Base-by-base conservation (phyloP, 2,329 filamentous ascomycete genomes). In the Aspergillus thermomutatus region DNA sequence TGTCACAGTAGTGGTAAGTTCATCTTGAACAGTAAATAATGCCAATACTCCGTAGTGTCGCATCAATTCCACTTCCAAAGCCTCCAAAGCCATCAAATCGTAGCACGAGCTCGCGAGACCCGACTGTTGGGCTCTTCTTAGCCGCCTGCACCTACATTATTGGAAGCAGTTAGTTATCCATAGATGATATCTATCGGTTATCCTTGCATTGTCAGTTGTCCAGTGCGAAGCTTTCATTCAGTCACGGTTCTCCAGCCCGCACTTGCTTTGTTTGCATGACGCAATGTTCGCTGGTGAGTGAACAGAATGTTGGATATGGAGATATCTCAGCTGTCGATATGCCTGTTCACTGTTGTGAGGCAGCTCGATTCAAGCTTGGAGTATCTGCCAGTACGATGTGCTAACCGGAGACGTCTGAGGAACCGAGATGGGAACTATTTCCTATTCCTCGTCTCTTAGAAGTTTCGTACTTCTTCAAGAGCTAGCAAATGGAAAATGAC, bases 91-190 rank as follows among this genome's bases (percentile, higher is more conserved):
- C 31, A 17, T 37, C 14, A 37, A 37, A 17, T 37, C 31, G 31
- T 37, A 37, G 31, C 14, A 37, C 7, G 14, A 37, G 31, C 31
- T 37, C 5, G 14, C 7, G 31, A 17, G 2, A 2, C 31, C 14
- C 14, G 14, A 17, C 14, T 17, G 31, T 17, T 34, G 31, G 14
- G 7, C 31, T 14, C 31, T 17, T 5, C 31, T 34, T 6, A 17
- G 25, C 3, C 31, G 11, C 31, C 31, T 37, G 31, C 14, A 37
- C 4, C 31, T 50, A 31, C 49, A 52, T 55, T 52, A 40, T 46
- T 52, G 21, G 28, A 52, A 55, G 49, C 19, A 37, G 53, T 25
- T 23, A 50, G 26, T 46, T 45, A 50, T 55, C 56, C 27, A 23
- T 17, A 19, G 19, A n/a, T 11, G 40, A 31, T 27, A 41, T 31